Evolutionary conservation across 352 stramenopile species (phyloP).

Genomic region (Pythium dissimile): DNA sequence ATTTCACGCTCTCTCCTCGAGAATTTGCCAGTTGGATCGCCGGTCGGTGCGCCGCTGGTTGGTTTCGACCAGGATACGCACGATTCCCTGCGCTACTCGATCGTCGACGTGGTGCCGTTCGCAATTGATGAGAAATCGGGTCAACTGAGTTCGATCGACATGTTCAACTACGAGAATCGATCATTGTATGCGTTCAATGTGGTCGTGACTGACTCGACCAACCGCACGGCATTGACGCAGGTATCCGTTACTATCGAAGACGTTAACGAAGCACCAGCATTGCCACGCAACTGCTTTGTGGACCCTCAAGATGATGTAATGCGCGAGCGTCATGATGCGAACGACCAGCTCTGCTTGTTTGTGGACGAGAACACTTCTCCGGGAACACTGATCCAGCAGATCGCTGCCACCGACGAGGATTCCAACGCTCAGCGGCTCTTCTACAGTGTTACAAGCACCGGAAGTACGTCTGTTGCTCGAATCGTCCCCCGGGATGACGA

Average conservation of each 20-base stretch:
- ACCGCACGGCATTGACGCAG: constrained; percentile 11
- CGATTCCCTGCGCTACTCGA: constrained; percentile 16
- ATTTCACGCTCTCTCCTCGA: constrained; percentile 30
- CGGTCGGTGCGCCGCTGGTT: constrained; percentile 15
- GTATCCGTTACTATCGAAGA: constrained; percentile 37
- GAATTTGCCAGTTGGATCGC: constrained; percentile 23
- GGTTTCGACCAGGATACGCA: constrained; percentile 18
- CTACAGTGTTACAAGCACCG: constrained; percentile 26
- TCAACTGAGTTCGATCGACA: constrained; percentile 26
- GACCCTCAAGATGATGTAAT: constrained; percentile 21
- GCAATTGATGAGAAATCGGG: constrained; percentile 31
- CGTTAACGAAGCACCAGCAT: constrained; percentile 38
- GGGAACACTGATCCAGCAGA: constrained; percentile 22
- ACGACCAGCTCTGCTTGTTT: constrained; percentile 46
- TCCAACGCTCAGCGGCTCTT: constrained; percentile 34
- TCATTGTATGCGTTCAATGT: constrained; percentile 25
- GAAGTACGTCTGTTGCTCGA: constrained; percentile 18
- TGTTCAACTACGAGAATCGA: constrained; percentile 33
- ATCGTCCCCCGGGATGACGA: constrained; percentile 24
- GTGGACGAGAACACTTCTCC: constrained; percentile 30
- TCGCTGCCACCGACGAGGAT: constrained; percentile 37
- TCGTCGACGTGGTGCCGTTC: constrained; percentile 30
- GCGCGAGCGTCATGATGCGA: constrained; percentile 37
- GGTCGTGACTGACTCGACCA: constrained; percentile 9
- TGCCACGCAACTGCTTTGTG: constrained; percentile 52